phyloP scores from a whole-genome alignment of 169 alveolate species.

The Besnoitia besnoiti region DNA sequence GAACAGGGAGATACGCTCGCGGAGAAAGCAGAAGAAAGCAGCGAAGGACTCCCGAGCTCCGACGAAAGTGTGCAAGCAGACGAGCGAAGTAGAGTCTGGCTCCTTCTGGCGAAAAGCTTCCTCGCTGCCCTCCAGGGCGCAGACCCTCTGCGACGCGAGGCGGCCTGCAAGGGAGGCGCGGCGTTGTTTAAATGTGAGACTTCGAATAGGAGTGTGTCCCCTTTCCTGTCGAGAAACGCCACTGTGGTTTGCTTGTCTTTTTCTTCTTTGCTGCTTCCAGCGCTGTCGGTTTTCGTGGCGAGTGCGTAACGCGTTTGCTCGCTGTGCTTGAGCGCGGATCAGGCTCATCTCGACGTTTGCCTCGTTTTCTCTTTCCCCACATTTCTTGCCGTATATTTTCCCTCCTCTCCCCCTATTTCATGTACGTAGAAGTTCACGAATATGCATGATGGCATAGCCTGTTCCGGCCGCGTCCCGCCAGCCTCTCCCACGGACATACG shows the following conservation, averaged over 20 bases:
- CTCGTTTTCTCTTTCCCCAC: no score
- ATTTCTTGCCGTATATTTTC: no score
- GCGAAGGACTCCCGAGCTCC: neutral
- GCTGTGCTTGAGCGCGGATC: no score
- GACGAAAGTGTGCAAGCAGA: neutral
- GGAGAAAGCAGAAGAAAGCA: neutral
- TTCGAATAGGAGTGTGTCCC: no score
- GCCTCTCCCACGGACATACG: no score
- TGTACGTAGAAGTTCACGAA: no score
- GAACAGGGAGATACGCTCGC: neutral
- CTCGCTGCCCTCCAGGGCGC: neutral
- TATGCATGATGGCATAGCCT: no score
- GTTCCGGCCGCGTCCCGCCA: no score
- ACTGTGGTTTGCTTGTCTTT: neutral
- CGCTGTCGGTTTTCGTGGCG: neutral
- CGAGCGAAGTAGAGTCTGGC: neutral
- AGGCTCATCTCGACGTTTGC: no score
- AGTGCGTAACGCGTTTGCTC: no score
- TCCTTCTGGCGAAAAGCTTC: conserved; percentile 4
- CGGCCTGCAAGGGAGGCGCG: conserved; percentile 35
- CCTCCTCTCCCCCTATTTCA: no score
- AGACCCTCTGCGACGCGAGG: neutral
- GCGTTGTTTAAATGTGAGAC: neutral
- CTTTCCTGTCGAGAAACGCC: neutral
- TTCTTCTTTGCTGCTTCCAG: no score